A percentile compares a stretch with the other conserved stretches of the same genome.
phyloP scores from a whole-genome alignment of 805 yeast genomes.

The Candida sphagnicola region DNA sequence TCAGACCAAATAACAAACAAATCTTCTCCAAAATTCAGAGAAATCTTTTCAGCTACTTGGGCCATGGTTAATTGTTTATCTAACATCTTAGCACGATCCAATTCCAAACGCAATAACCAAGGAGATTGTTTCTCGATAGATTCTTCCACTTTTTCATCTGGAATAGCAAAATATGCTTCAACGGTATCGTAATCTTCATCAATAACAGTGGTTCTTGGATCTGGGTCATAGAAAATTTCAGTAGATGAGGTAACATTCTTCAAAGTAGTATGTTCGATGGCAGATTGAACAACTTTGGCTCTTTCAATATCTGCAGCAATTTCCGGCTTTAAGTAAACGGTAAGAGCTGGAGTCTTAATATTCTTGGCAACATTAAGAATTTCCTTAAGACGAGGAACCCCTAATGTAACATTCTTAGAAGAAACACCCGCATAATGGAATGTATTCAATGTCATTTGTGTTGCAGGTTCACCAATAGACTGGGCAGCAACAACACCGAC shows the following conservation, averaged over 20 bases:
- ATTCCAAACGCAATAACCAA: conserved; percentile 93
- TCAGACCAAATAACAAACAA: conserved; percentile 98
- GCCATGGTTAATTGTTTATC: conserved; percentile 98
- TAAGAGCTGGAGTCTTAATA: conserved; percentile 98
- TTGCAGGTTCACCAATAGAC: conserved; percentile 97
- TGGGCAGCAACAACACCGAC: conserved; percentile 98
- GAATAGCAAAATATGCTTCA: conserved; percentile 94
- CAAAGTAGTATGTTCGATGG: conserved; percentile 93
- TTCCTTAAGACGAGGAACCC: conserved; percentile 97
- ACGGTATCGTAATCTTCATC: conserved; percentile 97
- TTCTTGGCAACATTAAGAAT: conserved; percentile 97
- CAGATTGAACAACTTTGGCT: conserved; percentile 94
- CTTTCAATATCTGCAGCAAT: conserved; percentile 84
- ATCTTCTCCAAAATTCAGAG: conserved; percentile 90
- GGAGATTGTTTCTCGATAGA: conserved; percentile 94
- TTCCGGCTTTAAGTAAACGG: conserved; percentile 83
- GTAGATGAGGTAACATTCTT: conserved; percentile 96
- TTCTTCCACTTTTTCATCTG: conserved; percentile 95
- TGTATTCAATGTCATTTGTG: conserved; percentile 95
- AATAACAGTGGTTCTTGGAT: conserved; percentile 94
- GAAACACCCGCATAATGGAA: conserved; percentile 99
- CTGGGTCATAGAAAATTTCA: conserved; percentile 96
- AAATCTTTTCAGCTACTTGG: conserved; percentile 94
- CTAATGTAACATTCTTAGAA: conserved; percentile 91
- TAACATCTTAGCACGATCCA: conserved; percentile 98